These are phyloP conservation scores for Cladosporium sp. DNA, from an alignment of 2,329 filamentous ascomycete species.

Conservation along the genomic window DNA sequence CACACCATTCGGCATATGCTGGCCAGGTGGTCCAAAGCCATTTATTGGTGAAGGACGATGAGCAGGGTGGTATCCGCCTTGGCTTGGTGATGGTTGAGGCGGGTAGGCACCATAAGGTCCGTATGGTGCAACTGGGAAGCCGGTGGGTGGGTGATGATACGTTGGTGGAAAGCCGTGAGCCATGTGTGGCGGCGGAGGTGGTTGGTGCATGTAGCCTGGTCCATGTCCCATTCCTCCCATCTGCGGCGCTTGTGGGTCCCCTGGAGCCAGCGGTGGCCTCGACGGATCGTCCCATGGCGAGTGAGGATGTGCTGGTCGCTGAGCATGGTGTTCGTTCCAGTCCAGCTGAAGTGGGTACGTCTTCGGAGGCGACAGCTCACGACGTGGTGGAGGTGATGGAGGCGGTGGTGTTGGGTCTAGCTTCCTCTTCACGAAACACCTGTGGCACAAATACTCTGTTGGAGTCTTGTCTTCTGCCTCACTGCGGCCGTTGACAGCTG, in stretches of 20 bases:
- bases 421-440: conserved; percentile 50
- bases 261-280: conserved; percentile 19
- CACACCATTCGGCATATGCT: conserved; percentile 36
- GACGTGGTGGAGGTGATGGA: conserved; percentile 29
- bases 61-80: conserved; percentile 8
- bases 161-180: conserved; percentile 28
- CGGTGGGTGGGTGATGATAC: conserved; percentile 30
- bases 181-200: conserved; percentile 19
- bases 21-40: conserved; percentile 28
- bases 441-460: conserved; percentile 47
- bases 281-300: conserved; percentile 32
- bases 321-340: conserved; percentile 24
- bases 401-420: conserved; percentile 40
- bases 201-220: conserved; percentile 22
- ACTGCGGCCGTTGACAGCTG: neutral
- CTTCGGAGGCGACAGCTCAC: conserved; percentile 28
- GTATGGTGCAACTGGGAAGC: conserved; percentile 21
- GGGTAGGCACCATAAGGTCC: conserved; percentile 11
- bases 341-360: conserved; percentile 30
- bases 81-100: conserved; percentile 7
- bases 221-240: conserved; percentile 21
- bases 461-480: conserved; percentile 20
- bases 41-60: conserved; percentile 22
- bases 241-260: conserved; percentile 21
- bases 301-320: conserved; percentile 12